Conservation (phyloP, 305 asterid genomes). For the Solanum hybrid region DNA sequence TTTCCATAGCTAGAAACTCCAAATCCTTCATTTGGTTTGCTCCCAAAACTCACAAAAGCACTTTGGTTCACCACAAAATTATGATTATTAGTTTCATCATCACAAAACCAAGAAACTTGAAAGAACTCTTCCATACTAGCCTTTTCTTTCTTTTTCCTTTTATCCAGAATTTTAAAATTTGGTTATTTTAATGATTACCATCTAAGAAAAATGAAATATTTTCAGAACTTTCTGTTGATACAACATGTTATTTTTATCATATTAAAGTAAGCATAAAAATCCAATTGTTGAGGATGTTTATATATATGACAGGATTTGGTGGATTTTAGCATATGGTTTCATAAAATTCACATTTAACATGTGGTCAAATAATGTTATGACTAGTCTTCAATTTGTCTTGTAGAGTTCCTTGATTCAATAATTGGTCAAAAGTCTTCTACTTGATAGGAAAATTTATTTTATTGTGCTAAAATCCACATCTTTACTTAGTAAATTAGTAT, state of each 20-base stretch:
- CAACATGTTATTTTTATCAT: background rate
- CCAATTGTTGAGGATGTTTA: background rate
- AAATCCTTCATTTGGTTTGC: constrained; percentile 9
- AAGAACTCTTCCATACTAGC: constrained; percentile 30
- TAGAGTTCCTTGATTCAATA: background rate
- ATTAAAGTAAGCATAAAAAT: background rate
- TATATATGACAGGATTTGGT: background rate
- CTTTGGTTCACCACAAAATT: constrained; percentile 9
- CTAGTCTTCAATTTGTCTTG: constrained; percentile 3
- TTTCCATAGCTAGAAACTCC: background rate
- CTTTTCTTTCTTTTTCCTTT: background rate
- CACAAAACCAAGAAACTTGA: constrained; percentile 6
- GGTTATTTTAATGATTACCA: background rate
- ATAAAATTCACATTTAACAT: constrained; percentile 10
- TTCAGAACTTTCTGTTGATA: background rate
- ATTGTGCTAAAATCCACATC: background rate
- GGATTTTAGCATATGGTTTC: background rate
- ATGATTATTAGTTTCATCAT: constrained; percentile 5
- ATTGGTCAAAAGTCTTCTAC: background rate
- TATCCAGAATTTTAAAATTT: background rate
- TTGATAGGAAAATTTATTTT: background rate
- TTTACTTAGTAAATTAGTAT: background rate
- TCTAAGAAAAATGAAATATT: background rate
- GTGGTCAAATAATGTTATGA: constrained; percentile 13
- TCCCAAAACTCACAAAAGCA: constrained; percentile 27